Conservation (phyloP, 345 rosid genomes). For the Turritis glabra region DNA sequence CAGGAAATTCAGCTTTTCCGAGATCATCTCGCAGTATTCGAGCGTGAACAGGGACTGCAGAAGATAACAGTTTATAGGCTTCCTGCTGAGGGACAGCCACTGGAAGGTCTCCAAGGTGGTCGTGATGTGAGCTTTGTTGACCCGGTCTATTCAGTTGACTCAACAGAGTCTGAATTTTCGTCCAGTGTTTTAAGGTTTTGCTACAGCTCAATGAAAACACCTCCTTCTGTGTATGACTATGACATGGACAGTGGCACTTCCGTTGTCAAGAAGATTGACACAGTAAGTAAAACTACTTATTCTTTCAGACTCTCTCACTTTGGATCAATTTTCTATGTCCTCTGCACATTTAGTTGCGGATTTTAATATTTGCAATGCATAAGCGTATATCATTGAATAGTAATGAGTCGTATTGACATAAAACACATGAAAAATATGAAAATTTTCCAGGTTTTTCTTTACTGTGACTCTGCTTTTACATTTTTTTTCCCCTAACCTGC, state of each 20-base stretch:
- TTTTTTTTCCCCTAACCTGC: background rate
- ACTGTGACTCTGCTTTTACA: background rate
- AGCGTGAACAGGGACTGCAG: slow-evolving; percentile 78
- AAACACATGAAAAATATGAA: background rate
- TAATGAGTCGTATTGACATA: background rate
- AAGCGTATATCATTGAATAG: background rate
- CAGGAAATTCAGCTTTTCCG: slow-evolving; percentile 72
- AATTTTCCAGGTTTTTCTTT: background rate
- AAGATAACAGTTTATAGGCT: slow-evolving; percentile 65
- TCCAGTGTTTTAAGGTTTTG: slow-evolving; percentile 72
- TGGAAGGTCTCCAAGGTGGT: slow-evolving; percentile 61
- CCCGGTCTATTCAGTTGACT: slow-evolving; percentile 62
- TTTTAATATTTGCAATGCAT: background rate
- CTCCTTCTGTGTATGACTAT: slow-evolving; percentile 76
- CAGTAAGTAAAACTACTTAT: slow-evolving; percentile 50
- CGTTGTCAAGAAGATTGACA: slow-evolving; percentile 78
- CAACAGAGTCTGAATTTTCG: slow-evolving; percentile 54
- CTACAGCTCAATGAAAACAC: slow-evolving; percentile 85
- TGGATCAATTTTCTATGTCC: background rate
- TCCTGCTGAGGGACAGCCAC: slow-evolving; percentile 73
- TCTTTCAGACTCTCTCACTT: background rate
- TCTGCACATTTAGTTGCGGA: background rate
- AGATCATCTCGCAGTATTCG: slow-evolving; percentile 74
- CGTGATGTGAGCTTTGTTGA: slow-evolving; percentile 69
- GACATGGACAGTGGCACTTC: slow-evolving; percentile 74